Evolutionary conservation across 2,329 filamentous ascomycete species (phyloP), one percentile per base, ranked within the genome.

Genomic region (Cytospora piceae): DNA sequence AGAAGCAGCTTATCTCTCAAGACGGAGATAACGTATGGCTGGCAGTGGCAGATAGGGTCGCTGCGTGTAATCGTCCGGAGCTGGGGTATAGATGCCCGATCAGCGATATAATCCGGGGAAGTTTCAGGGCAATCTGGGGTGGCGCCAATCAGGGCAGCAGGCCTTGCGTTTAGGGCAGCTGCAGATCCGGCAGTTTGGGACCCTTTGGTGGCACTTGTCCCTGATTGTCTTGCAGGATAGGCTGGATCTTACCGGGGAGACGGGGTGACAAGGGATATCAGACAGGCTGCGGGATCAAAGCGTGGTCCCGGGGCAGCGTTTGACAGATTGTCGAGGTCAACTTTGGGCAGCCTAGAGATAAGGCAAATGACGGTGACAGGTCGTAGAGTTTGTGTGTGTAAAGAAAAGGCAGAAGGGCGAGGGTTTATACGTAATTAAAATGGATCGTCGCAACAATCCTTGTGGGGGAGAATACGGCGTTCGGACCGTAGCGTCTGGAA

Each of bases 371-470:
- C 73, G 72, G 71, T 77, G 75, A 78, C 74, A 77, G 76, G 76
- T 74, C 76, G 74, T 65, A 64, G 64, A 64, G 64, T 68, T 67
- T 68, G 74, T 75, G 74, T 77, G 77, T 76, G 78, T 76, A 78
- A 77, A 76, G 73, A 70, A 74, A 75, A 77, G 74, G 71, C 71
- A 73, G 75, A 77, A 77, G 71, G 74, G 71, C 73, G 74, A 73
- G 75, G 77, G 77, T 76, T 80, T 81, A 81, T 81, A 81, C 80
- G 79, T 81, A 81, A 81, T 80, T 67, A 63, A 67, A 67, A 67
- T 67, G 58, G 66, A 67, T 66, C 66, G 66, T 46, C 63, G 59
- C 63, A 58, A 61, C 61, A 66, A 65, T 66, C 60, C 56, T 57
- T 63, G 66, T 70, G 70, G 73, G 72, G 74, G 70, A 72, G 39